Evolutionary conservation across 1,284 basidiomycete species (phyloP).

Genomic region (Trametes hirsuta): DNA sequence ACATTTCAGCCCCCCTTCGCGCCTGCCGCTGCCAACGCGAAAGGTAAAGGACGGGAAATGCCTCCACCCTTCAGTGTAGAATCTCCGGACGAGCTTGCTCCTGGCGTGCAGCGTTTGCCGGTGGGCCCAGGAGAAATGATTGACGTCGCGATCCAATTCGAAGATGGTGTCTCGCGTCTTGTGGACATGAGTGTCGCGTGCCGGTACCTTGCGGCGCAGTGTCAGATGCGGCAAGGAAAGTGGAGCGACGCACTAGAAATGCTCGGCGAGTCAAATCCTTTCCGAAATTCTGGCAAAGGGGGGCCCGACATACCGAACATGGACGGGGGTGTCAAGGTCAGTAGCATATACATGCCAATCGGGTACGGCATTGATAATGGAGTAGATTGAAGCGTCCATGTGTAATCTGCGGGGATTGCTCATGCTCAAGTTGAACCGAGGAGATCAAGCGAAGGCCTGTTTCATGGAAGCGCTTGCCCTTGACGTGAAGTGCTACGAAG

Average conservation of each 20-base stretch:
- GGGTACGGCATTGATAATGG: neutral
- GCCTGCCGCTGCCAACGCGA: constrained; percentile 27
- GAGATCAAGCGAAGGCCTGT: constrained; percentile 87
- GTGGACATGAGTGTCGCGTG: constrained; percentile 94
- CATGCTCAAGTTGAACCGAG: constrained; percentile 91
- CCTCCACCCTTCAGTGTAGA: constrained; percentile 32
- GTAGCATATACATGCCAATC: neutral
- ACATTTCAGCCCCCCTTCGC: constrained; percentile 35
- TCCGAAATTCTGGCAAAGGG: constrained; percentile 66
- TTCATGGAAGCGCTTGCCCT: constrained; percentile 95
- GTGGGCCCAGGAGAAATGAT: constrained; percentile 68
- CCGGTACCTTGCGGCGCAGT: constrained; percentile 93
- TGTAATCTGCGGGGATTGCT: constrained; percentile 92
- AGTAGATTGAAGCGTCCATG: constrained; percentile 91
- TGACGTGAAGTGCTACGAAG: constrained; percentile 98
- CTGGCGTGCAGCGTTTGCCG: constrained; percentile 58
- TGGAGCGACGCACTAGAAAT: constrained; percentile 94
- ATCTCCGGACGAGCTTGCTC: constrained; percentile 18
- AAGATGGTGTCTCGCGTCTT: constrained; percentile 70
- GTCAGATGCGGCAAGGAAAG: constrained; percentile 91
- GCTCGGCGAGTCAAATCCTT: constrained; percentile 91
- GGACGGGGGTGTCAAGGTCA: constrained; percentile 85
- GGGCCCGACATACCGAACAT: constrained; percentile 73
- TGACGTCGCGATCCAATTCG: constrained; percentile 61
- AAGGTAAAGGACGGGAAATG: constrained; percentile 68